A percentile compares a stretch with the other conserved stretches of the same genome.
phyloP scores from a whole-genome alignment of 208 protist species.

The Leishmania lainsoni region DNA sequence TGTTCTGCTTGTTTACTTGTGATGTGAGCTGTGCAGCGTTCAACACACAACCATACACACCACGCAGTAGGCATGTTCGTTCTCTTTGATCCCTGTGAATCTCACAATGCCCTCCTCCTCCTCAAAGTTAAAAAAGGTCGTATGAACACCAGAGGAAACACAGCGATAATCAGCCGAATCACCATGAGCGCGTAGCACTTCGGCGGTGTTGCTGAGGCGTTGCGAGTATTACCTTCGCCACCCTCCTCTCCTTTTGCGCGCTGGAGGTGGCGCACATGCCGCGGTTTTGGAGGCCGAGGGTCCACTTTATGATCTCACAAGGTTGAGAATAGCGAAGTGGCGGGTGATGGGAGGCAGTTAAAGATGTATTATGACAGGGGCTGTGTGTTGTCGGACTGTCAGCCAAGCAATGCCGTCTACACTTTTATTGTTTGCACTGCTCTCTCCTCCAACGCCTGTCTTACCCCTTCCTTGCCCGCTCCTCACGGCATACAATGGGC shows the following conservation, averaged over 20 bases:
- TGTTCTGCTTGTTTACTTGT: not conserved
- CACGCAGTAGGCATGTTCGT: not conserved
- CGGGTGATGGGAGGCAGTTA: not conserved
- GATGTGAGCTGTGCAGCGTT: not conserved
- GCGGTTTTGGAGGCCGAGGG: not conserved
- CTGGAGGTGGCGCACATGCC: not conserved
- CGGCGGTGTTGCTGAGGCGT: not conserved
- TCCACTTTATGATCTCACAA: not conserved
- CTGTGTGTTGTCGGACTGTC: not conserved
- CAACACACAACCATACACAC: not conserved
- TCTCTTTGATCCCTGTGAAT: not conserved
- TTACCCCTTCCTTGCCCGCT: not conserved
- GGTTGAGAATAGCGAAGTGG: not conserved
- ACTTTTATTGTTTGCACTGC: not conserved
- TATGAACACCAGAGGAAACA: not conserved
- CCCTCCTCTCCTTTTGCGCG: not conserved
- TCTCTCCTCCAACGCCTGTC: too few relatives aligned
- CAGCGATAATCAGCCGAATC: not conserved
- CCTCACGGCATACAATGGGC: not conserved
- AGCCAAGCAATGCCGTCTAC: not conserved
- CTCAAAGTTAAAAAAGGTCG: too few relatives aligned
- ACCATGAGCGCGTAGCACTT: not conserved
- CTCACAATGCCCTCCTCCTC: not conserved
- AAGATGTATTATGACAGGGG: not conserved
- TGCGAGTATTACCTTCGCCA: too few relatives aligned